Percentiles rank a stretch among this genome's conserved stretches.
These are phyloP conservation scores for Coriolopsis trogii DNA, from an alignment of 1,284 basidiomycete genomes.

Conservation along the genomic window DNA sequence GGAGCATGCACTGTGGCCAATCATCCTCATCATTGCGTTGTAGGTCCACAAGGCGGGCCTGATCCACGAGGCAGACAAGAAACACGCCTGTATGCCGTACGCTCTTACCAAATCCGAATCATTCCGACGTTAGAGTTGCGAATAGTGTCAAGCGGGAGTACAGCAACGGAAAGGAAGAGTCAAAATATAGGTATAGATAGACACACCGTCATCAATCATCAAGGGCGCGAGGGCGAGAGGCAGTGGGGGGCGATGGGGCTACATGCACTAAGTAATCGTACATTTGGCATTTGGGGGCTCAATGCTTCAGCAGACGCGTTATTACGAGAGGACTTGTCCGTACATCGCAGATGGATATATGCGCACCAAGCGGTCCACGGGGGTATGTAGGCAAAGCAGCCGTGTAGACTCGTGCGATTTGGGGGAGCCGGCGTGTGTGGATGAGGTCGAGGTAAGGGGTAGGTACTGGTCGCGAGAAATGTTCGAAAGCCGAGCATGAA, in stretches of 20 bases:
- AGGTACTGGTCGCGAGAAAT: slow-evolving; percentile 18
- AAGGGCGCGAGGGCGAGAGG: no score
- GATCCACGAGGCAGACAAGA: slow-evolving; percentile 22
- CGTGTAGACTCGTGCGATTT: slow-evolving; percentile 23
- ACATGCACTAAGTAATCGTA: slow-evolving; percentile 1
- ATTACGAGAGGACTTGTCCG: slow-evolving; percentile 10
- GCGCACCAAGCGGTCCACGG: slow-evolving; percentile 9
- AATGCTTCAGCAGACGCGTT: slow-evolving; percentile 12
- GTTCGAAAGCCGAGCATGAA: slow-evolving; percentile 12
- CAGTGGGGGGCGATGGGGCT: neutral
- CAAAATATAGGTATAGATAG: slow-evolving; percentile 18
- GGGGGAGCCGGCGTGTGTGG: no score
- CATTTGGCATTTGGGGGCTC: slow-evolving; percentile 13
- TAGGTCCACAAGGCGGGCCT: slow-evolving; percentile 20
- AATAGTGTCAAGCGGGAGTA: slow-evolving; percentile 8
- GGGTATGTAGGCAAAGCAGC: slow-evolving; percentile 21
- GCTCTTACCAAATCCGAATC: no score
- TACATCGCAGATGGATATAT: slow-evolving; percentile 5
- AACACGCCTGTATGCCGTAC: no score
- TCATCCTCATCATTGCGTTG: slow-evolving; percentile 4
- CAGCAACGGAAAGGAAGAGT: slow-evolving; percentile 10
- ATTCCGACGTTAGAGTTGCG: slow-evolving; percentile 24
- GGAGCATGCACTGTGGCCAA: no score
- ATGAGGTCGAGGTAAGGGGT: no score
- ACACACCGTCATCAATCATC: no score